Evolutionary conservation across 140 eudicot species (phyloP).

Genomic region (Stevia rebaudiana): DNA sequence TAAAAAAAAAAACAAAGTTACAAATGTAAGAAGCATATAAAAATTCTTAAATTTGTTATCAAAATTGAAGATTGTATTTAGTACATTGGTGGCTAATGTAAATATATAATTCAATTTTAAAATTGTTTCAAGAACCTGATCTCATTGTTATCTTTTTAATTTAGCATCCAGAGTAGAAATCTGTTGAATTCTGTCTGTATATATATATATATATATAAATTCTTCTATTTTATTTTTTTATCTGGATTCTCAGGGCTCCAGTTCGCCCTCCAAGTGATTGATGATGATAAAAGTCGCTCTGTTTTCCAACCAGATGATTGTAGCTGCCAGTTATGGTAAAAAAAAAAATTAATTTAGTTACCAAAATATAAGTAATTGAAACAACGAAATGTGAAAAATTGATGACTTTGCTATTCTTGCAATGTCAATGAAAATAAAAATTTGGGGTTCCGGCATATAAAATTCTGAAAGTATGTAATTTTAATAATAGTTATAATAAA

Average conservation of each 20-base stretch:
- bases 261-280: conserved; percentile 85
- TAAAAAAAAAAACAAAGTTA: background rate
- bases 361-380: background rate
- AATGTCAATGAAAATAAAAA: no score
- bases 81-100: background rate
- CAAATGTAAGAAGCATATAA: background rate
- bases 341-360: conserved; percentile 2
- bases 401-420: background rate
- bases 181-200: conserved; percentile 1
- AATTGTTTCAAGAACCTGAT: conserved; percentile 6
- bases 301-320: conserved; percentile 83
- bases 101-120: background rate
- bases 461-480: background rate
- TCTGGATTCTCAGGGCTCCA: conserved; percentile 42
- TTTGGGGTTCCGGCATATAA: background rate
- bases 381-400: background rate
- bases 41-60: background rate
- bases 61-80: background rate
- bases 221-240: conserved; percentile 47
- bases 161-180: background rate
- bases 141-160: background rate
- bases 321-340: conserved; percentile 47
- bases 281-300: conserved; percentile 75
- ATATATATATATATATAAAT: background rate
- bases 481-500: background rate